Evolutionary conservation across 371 early-diverging fungal genomes (phyloP).

Genomic region (Fennellomyces sp.): DNA sequence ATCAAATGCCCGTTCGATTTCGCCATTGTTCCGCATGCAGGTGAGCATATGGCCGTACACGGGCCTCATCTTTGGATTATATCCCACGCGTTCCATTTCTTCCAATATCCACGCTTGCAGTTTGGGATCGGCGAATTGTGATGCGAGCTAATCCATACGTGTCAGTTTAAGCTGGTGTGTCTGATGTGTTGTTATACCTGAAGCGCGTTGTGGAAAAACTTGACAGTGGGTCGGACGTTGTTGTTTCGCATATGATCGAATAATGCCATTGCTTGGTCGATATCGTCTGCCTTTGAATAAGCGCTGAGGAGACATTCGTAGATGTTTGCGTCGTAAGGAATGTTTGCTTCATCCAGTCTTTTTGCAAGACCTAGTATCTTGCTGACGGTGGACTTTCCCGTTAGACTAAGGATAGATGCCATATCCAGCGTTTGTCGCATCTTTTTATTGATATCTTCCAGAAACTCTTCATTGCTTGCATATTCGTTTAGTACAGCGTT

Average conservation of each 20-base stretch:
- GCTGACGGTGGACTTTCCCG: not conserved
- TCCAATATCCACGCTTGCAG: constrained; percentile 29
- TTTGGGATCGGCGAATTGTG: constrained; percentile 17
- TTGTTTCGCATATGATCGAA: constrained; percentile 27
- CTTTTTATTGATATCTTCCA: not conserved
- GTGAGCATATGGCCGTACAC: constrained; percentile 25
- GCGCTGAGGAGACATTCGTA: constrained; percentile 32
- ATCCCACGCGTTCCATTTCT: constrained; percentile 20
- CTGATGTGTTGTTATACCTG: constrained; percentile 16
- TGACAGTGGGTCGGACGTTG: constrained; percentile 8
- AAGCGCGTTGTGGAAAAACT: constrained; percentile 29
- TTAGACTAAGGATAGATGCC: not conserved
- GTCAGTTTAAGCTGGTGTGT: not conserved
- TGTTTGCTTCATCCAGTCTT: constrained; percentile 13
- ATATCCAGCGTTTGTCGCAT: not conserved
- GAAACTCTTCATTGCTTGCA: not conserved
- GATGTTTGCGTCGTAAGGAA: constrained; percentile 15
- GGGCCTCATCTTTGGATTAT: constrained; percentile 7
- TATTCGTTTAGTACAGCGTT: too few species aligned
- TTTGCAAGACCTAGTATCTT: constrained; percentile 2
- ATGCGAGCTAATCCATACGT: constrained; percentile 20
- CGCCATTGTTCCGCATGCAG: constrained; percentile 39
- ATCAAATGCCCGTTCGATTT: constrained; percentile 42
- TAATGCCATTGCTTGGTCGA: constrained; percentile 9
- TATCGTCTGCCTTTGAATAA: constrained; percentile 21